These are phyloP conservation scores for Citrus hindsii DNA, from an alignment of 345 rosid genomes.

Conservation along the genomic window DNA sequence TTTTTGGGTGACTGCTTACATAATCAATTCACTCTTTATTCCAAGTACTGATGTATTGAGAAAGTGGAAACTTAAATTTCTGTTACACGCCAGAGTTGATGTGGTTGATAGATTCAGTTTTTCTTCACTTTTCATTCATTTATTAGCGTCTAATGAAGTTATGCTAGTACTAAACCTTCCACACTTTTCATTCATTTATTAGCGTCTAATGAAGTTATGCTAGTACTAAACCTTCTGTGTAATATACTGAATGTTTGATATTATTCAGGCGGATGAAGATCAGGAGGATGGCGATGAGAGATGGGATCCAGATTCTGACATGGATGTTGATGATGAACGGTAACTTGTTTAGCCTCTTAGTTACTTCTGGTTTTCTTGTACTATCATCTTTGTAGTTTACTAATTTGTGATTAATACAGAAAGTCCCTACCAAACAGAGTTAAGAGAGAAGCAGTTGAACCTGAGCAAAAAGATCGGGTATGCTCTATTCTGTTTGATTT, in stretches of 20 bases:
- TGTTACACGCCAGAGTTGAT: not conserved
- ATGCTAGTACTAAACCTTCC: not conserved
- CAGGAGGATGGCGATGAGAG: conserved; percentile 79
- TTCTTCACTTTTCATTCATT: not conserved
- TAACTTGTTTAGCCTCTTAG: conserved; percentile 21
- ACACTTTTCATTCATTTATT: not conserved
- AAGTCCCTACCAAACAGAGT: conserved; percentile 67
- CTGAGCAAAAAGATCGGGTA: conserved; percentile 64
- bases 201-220: not conserved
- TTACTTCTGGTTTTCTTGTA: not conserved
- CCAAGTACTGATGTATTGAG: not conserved
- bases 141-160: not conserved
- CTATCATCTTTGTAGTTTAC: not conserved
- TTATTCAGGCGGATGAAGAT: conserved; percentile 70
- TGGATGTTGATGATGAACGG: conserved; percentile 78
- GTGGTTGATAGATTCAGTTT: not conserved
- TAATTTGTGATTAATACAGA: conserved; percentile 37
- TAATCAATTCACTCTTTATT: not conserved
- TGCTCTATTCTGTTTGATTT: conserved; percentile 7
- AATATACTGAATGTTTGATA: conserved; percentile 3
- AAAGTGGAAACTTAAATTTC: not conserved
- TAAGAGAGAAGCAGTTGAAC: conserved; percentile 68
- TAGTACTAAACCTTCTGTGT: not conserved
- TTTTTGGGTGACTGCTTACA: not conserved
- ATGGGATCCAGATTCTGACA: conserved; percentile 80